Evolutionary conservation across 23 red algal genomes (phyloP).

Genomic region (Gracilariopsis chorda): DNA sequence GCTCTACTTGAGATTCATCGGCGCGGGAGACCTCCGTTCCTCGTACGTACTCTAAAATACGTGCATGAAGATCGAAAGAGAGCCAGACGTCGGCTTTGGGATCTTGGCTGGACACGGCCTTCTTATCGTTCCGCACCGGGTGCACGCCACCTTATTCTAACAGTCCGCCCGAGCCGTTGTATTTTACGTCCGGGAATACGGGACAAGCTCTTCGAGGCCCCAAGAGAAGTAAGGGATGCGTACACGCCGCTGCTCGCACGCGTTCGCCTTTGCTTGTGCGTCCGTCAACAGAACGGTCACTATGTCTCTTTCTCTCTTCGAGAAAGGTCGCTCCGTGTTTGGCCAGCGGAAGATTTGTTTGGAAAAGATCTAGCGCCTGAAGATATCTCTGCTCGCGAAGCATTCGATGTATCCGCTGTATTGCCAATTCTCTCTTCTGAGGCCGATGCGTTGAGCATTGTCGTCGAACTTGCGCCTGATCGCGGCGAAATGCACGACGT

Average conservation of each 20-base stretch:
- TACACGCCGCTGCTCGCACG: not conserved
- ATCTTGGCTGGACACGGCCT: slow-evolving; percentile 6
- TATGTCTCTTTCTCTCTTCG: slow-evolving; percentile 29
- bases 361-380: not conserved
- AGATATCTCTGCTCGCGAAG: not conserved
- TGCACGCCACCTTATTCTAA: slow-evolving; percentile 25
- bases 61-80: slow-evolving; percentile 3
- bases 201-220: not conserved
- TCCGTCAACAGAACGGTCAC: not conserved
- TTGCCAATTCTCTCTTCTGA: not conserved
- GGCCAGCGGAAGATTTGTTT: slow-evolving; percentile 30
- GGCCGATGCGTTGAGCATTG: not conserved
- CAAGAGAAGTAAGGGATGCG: not conserved
- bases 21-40: slow-evolving; percentile 28
- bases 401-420: slow-evolving; percentile 48
- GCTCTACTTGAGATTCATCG: slow-evolving; percentile 20
- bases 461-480: not conserved
- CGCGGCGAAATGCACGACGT: not conserved
- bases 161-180: slow-evolving; percentile 29
- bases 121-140: not conserved
- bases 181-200: not conserved
- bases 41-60: slow-evolving; percentile 53
- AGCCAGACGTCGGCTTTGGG: slow-evolving; percentile 8
- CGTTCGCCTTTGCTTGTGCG: slow-evolving; percentile 16
- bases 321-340: not conserved